These are phyloP conservation scores for Suillus subalutaceus DNA, from an alignment of 768 basidiomycete species.

Conservation along the genomic window DNA sequence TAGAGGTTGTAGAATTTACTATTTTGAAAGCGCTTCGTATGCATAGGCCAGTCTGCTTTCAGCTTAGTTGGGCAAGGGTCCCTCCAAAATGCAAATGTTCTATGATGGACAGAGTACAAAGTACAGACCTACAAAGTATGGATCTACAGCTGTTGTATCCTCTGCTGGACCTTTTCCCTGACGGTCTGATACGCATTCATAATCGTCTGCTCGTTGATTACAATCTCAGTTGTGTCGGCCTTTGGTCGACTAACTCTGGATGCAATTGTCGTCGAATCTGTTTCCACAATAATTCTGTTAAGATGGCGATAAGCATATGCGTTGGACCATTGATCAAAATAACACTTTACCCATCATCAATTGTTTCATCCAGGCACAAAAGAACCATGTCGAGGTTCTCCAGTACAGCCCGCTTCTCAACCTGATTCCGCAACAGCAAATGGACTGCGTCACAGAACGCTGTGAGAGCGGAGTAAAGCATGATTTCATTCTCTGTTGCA, in stretches of 20 bases:
- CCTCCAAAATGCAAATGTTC: neutral
- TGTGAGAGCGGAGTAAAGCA: conserved; percentile 84
- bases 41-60: neutral
- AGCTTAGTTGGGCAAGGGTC: neutral
- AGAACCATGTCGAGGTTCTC: conserved; percentile 94
- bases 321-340: neutral
- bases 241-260: conserved; percentile 91
- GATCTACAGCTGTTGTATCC: conserved; percentile 73
- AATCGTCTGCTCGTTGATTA: conserved; percentile 98
- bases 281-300: conserved; percentile 91
- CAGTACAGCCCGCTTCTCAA: conserved; percentile 92
- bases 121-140: neutral
- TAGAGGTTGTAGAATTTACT: neutral
- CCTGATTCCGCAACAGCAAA: conserved; percentile 84
- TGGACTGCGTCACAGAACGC: conserved; percentile 87
- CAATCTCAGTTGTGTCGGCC: conserved; percentile 93
- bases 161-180: conserved; percentile 81
- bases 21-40: neutral
- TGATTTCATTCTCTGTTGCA: conserved; percentile 90
- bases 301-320: conserved; percentile 15
- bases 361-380: conserved; percentile 92
- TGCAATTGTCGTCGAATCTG: conserved; percentile 93
- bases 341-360: conserved; percentile 89
- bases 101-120: conserved; percentile 20
- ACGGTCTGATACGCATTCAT: conserved; percentile 92